Evolutionary conservation across 179 eudicot genomes (phyloP).

Genomic region (Actinidia chinensis): DNA sequence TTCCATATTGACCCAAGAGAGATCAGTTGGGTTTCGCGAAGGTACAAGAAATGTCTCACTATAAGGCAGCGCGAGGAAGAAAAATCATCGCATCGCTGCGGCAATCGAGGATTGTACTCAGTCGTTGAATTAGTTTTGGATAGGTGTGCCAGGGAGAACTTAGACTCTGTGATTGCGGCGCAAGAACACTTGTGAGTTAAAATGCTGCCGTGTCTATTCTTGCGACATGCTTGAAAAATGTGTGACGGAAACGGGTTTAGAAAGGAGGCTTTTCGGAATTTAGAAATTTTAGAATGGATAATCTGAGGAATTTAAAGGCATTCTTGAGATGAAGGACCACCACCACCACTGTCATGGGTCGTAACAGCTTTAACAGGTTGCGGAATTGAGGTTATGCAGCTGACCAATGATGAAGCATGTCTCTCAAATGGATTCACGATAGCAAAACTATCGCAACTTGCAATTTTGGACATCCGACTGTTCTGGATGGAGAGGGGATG

Average conservation of each 20-base stretch:
- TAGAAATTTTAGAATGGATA: rapidly evolving
- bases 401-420: too few species aligned
- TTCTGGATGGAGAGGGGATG: too few species aligned
- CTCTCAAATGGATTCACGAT: too few species aligned
- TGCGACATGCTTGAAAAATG: not conserved
- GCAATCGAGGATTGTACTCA: not conserved
- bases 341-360: not conserved
- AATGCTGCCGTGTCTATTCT: rapidly evolving
- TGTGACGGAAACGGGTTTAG: not conserved
- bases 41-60: not conserved
- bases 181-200: not conserved
- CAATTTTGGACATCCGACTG: too few species aligned
- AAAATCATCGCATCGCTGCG: not conserved
- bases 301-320: not conserved
- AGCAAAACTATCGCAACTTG: too few species aligned
- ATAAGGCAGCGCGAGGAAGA: not conserved
- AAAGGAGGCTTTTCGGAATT: not conserved
- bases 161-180: not conserved
- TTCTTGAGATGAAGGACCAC: not conserved
- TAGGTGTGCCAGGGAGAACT: not conserved
- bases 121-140: not conserved
- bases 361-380: not conserved
- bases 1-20: too few species aligned
- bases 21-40: not conserved
- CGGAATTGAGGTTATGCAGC: too few species aligned